phyloP scores from a whole-genome alignment of 371 early-diverging fungal genomes.

The Rhizopus arrhizus region DNA sequence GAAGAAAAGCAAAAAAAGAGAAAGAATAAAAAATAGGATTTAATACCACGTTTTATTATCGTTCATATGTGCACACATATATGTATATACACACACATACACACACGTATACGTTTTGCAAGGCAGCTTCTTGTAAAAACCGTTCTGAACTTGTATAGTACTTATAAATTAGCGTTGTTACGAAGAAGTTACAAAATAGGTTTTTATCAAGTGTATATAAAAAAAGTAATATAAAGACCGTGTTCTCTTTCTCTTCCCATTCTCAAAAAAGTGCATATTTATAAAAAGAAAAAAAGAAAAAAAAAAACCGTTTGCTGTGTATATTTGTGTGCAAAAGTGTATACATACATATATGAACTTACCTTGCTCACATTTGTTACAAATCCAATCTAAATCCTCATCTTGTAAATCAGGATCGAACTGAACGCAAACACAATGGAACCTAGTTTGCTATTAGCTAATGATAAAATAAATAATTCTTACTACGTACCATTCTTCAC shows the following conservation, averaged over 20 bases:
- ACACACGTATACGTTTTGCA: not conserved
- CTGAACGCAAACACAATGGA: slow-evolving; percentile 72
- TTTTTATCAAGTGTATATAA: too few relatives aligned
- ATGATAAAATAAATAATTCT: not conserved
- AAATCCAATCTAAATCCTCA: slow-evolving; percentile 58
- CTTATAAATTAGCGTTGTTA: too few relatives aligned
- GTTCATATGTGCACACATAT: not conserved
- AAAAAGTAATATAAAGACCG: too few relatives aligned
- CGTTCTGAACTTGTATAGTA: too few relatives aligned
- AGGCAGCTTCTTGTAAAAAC: too few relatives aligned
- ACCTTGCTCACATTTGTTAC: slow-evolving; percentile 44
- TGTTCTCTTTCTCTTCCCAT: too few relatives aligned
- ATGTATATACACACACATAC: slow-evolving; percentile 6
- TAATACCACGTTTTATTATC: not conserved
- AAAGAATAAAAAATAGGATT: not conserved
- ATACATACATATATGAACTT: slow-evolving; percentile 12
- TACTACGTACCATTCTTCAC: slow-evolving; percentile 68
- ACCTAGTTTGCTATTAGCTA: slow-evolving; percentile 53
- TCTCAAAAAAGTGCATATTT: not conserved
- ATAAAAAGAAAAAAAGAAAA: too few relatives aligned
- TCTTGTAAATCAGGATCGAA: slow-evolving; percentile 64
- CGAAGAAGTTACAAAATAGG: too few relatives aligned
- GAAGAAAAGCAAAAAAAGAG: not conserved
- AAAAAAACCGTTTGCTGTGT: not conserved
- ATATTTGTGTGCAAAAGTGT: not conserved